Evolutionary conservation across 306 rosid species (phyloP), one percentile per base, ranked within the genome.

Genomic region (Quercus berberidifolia): DNA sequence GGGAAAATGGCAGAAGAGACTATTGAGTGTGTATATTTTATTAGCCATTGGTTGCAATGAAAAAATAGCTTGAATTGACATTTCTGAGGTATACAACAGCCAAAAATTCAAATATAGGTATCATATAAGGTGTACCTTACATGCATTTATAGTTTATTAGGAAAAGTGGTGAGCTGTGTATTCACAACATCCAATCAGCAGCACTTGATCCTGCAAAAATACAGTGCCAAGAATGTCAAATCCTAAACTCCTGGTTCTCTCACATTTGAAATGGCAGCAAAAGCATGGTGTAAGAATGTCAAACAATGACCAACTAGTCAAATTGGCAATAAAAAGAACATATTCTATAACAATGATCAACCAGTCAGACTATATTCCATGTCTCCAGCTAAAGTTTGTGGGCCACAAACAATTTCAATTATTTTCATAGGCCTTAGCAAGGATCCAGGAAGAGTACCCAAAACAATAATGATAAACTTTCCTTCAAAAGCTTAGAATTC

Each of bases 171-270:
- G 6, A 58, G 31, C 65, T 58, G 12, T 21, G 23, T 58, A 1
- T 25, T 6, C 19, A 70, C 51, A 65, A 18, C 75, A 11, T 76
- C 19, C 58, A 60, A 18, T 41, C 41, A 12, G 73, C 73, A 70
- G 35, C 73, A 49, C 52, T 31, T 3, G 56, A 74, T 31, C 69
- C 84, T 81, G 80, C 77, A 81, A 43, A 49, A 10, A 49, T 49
- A 13, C 17, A 30, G 49, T 8, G 26, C 46, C 69, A 35, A 55
- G 38, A 77, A 67, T 19, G 25, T 38, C 6, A 25, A 55, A 38
- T 65, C 23, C 74, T 73, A 55, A 54, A 74, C 55, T 63, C 33
- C 51, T 21, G 21, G 17, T 49, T 49, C 54, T 49, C 41, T 62
- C 9, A 52, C 38, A 52, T 65, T 38, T 11, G 20, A 49, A 49